A percentile compares a stretch with the other conserved stretches of the same genome.
Conservation (phyloP, 345 rosid species). For the Cardiospermum halicacabum region DNA sequence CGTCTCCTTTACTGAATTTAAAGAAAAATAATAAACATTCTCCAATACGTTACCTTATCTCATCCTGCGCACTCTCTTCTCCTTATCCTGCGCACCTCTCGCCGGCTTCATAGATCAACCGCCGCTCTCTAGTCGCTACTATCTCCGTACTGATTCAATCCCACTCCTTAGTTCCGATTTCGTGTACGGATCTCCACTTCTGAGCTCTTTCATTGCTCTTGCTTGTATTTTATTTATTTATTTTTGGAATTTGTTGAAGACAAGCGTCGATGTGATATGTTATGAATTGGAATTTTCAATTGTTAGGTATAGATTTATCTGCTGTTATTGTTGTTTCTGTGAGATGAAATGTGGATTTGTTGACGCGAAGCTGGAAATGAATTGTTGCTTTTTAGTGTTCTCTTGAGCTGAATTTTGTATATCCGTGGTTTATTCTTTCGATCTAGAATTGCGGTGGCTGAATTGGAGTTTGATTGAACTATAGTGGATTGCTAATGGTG, state of each 20-base stretch:
- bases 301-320: not conserved
- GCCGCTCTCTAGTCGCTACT: not conserved
- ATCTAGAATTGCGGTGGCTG: slow-evolving; percentile 7
- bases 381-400: not conserved
- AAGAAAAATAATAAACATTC: not conserved
- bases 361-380: slow-evolving; percentile 4
- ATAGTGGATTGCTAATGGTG: not conserved
- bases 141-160: slow-evolving; percentile 3
- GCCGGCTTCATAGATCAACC: slow-evolving; percentile 19
- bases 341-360: not conserved
- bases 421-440: slow-evolving; percentile 12
- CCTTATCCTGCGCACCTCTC: slow-evolving; percentile 32
- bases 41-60: not conserved
- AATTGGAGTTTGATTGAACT: not conserved
- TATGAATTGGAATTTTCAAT: not conserved
- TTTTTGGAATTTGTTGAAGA: not conserved
- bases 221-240: slow-evolving; percentile 2
- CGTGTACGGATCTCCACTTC: slow-evolving; percentile 5
- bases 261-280: not conserved
- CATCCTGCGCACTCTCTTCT: slow-evolving; percentile 17
- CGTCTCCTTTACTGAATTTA: not conserved
- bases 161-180: not conserved
- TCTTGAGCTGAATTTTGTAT: slow-evolving; percentile 1
- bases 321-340: not conserved
- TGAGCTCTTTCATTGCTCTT: not conserved